Base-by-base conservation (phyloP, 768 basidiomycete species). In the Lentinula sp. region DNA sequence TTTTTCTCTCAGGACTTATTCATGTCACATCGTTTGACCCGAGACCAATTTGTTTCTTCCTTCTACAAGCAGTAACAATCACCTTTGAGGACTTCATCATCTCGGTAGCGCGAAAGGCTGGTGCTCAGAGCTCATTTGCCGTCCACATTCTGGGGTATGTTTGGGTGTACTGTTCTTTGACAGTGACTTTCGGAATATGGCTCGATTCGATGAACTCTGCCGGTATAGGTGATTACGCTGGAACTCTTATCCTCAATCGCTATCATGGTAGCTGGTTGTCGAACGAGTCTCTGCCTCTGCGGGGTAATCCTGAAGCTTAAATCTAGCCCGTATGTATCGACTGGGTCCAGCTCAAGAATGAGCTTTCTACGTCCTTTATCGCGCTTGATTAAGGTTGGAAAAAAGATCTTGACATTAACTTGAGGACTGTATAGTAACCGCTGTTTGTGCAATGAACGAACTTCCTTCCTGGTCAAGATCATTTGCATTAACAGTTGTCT, bases 171-270 rank as follows among this genome's bases (percentile, higher is more conserved):
- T 53, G 21, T 34, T 16, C 16, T 34, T 34, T 53, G 4, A 34
- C 16, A 6, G 11, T 53, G 2, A 53, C 52, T 2, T 53, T 53
- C 28, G 52, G 52, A n/a, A 18, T 32, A 28, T 53, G 32, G 21
- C 32, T 53, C n/a, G 52, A 53, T n/a, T 53, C 52, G 9, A 53
- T 53, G 52, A 53, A 53, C 32, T 18, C 52, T 23, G 32, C 32
- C 32, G 52, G 52, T n/a, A n/a, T 53, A 11, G 52, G 52, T 3
- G 52, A 32, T 18, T 53, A 53, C 28, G 52, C 16, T 53, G 52
- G 52, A n/a, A 53, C 52, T 6, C 6, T 53, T 5, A 32, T 53
- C 16, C 45, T 54, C 18, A 31, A 21, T 34, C 52, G 64, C 66
- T 57, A 37, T 62, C 46, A 16, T n/a, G 46, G 37, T 13, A 39